Base-by-base conservation (phyloP, 345 rosid species). In the Murraya koenigii region DNA sequence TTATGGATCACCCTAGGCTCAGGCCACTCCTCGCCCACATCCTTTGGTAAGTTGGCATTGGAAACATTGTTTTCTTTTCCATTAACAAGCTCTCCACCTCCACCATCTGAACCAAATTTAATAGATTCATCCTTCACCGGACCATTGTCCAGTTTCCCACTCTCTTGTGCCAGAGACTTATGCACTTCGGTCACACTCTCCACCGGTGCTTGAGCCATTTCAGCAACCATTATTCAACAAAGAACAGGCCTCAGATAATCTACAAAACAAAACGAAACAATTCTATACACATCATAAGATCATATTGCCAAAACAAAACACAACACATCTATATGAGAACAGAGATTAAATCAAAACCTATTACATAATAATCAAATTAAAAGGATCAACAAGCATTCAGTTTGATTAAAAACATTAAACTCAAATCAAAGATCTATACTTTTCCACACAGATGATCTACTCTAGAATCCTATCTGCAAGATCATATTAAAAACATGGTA, bases 21-120 rank as follows among this genome's bases (percentile, higher is more conserved):
- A 72, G 99, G 96, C 99, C 99, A 95, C 78, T 95, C 98, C 22
- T 86, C 97, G 13, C 52, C 85, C 2, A 89, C 97, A 81, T 93
- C 88, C 85, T 82, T 89, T 0, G 93, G 98, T 56, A 81, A 79
- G 65, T 83, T 87, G 77, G 88, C 72, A 69, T 69, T 76, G 23
- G 85, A 71, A 66, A 76, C 90, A 74, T 80, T 85, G n/a, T 32
- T 81, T 60, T 75, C 88, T 69, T 89, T 89, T 20, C 80, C 89
- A 66, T 82, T 78, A 35, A 44, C 86, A 8, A 82, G 83, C 11
- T 82, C 93, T 79, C 87, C 89, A 28, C 75, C 93, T 17, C 22
- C 56, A 38, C 22, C 56, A 38, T 84, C 87, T 26, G 96, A 85
- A 75, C 93, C 96, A 44, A 89, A 89, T 80, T 84, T 85, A 69